phyloP scores from a whole-genome alignment of 1,284 basidiomycete species.

The Rhodotorula sp. region DNA sequence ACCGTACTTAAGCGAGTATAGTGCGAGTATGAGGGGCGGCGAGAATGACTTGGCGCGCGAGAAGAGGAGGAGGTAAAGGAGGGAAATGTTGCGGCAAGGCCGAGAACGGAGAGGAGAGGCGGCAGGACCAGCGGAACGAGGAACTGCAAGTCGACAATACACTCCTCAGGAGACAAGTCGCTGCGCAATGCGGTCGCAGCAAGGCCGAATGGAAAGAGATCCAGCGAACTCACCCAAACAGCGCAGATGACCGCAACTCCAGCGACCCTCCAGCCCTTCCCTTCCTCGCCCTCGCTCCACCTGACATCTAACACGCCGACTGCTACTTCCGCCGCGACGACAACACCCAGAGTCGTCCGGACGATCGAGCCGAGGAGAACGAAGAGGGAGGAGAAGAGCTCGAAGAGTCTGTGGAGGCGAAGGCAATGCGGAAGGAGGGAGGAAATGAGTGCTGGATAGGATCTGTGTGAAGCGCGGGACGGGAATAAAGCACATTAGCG shows the following conservation, averaged over 20 bases:
- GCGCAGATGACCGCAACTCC: slow-evolving; percentile 25
- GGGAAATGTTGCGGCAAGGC: slow-evolving; percentile 20
- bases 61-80: slow-evolving; percentile 33
- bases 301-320: slow-evolving; percentile 34
- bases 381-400: slow-evolving; percentile 29
- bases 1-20: slow-evolving; percentile 17
- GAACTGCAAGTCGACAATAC: slow-evolving; percentile 4
- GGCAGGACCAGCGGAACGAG: slow-evolving; percentile 23
- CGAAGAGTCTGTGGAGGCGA: slow-evolving; percentile 35
- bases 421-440: slow-evolving; percentile 43
- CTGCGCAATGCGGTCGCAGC: no score
- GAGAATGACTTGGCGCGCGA: not conserved
- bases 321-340: slow-evolving; percentile 29
- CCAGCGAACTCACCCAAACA: slow-evolving; percentile 22
- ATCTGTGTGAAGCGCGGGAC: slow-evolving; percentile 7
- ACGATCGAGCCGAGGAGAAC: slow-evolving; percentile 25
- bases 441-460: slow-evolving; percentile 41
- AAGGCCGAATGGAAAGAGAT: not conserved
- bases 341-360: slow-evolving; percentile 19
- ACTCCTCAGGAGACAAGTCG: not conserved
- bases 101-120: slow-evolving; percentile 27
- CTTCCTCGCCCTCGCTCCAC: slow-evolving; percentile 24
- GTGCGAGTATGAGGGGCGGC: not conserved
- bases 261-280: not conserved
- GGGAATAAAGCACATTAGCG: no score